Conservation (phyloP, 192 early-diverging fungal genomes). For the Cetraspora pellucida region DNA sequence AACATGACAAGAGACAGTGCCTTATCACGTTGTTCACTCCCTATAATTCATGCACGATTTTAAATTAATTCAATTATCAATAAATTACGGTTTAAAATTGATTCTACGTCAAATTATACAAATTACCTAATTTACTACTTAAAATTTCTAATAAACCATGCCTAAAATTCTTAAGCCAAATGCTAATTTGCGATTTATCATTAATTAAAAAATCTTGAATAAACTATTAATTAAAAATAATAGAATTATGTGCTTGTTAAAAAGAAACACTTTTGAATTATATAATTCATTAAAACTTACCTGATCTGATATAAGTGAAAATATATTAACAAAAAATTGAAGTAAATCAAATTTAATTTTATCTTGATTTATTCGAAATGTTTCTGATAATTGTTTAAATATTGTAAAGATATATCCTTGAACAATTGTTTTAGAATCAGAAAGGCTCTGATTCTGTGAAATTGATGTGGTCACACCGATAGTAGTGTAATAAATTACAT, state of each 20-base stretch:
- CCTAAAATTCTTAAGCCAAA: constrained; percentile 33
- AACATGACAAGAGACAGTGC: constrained; percentile 33
- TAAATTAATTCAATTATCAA: not conserved
- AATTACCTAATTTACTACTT: constrained; percentile 42
- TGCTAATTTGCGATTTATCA: not conserved
- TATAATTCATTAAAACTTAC: constrained; percentile 1
- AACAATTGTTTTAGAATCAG: not conserved
- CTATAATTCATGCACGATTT: constrained; percentile 27
- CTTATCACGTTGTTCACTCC: constrained; percentile 37
- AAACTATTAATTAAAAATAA: constrained; percentile 1
- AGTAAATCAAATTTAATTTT: constrained; percentile 42
- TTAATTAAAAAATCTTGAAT: not conserved
- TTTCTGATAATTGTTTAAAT: constrained; percentile 31
- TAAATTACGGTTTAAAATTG: not conserved
- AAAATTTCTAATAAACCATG: constrained; percentile 44
- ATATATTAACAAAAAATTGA: constrained; percentile 35
- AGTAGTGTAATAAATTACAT: constrained; percentile 30
- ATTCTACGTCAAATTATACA: constrained; percentile 14
- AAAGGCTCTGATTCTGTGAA: not conserved
- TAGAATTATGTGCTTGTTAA: not conserved
- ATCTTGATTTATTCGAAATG: constrained; percentile 38
- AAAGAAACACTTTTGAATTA: not conserved
- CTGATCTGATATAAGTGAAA: constrained; percentile 30
- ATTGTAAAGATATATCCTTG: constrained; percentile 15
- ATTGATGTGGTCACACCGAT: constrained; percentile 6